Evolutionary conservation across 2,329 filamentous ascomycete genomes (phyloP).

Genomic region (Paecilomyces formosus): DNA sequence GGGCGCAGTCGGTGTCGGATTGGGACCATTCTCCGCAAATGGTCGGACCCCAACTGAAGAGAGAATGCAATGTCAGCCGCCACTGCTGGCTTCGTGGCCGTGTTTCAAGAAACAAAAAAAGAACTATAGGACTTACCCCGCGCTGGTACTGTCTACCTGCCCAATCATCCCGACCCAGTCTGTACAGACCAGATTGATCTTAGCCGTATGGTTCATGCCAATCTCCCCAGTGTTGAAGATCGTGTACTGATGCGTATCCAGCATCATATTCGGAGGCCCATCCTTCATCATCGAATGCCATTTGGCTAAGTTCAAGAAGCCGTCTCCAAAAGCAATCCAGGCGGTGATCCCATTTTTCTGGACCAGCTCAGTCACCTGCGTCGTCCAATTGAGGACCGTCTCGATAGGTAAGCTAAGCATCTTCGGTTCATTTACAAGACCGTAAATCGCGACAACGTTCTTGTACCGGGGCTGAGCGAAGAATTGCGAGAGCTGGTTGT

Average conservation of each 20-base stretch:
- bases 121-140: slow-evolving; percentile 45
- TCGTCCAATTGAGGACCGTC: slow-evolving; percentile 73
- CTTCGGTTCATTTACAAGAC: slow-evolving; percentile 86
- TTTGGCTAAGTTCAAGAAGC: slow-evolving; percentile 82
- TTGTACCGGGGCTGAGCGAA: slow-evolving; percentile 90
- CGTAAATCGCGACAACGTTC: slow-evolving; percentile 88
- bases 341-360: slow-evolving; percentile 66
- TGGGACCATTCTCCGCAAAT: slow-evolving; percentile 97
- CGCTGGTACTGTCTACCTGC: slow-evolving; percentile 62
- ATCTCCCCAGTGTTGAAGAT: slow-evolving; percentile 94
- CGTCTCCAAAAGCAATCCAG: slow-evolving; percentile 82
- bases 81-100: not conserved
- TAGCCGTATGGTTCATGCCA: slow-evolving; percentile 69
- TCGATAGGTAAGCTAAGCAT: slow-evolving; percentile 64
- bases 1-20: slow-evolving; percentile 90
- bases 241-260: slow-evolving; percentile 98
- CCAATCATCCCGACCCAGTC: slow-evolving; percentile 78
- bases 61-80: slow-evolving; percentile 5
- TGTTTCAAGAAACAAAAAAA: not conserved
- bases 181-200: slow-evolving; percentile 78
- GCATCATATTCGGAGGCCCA: slow-evolving; percentile 60
- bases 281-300: slow-evolving; percentile 79
- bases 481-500: slow-evolving; percentile 80
- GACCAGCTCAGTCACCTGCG: slow-evolving; percentile 62
- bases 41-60: slow-evolving; percentile 68